Conservation (phyloP, 306 rosid genomes). For the Phaseolus lunatus region DNA sequence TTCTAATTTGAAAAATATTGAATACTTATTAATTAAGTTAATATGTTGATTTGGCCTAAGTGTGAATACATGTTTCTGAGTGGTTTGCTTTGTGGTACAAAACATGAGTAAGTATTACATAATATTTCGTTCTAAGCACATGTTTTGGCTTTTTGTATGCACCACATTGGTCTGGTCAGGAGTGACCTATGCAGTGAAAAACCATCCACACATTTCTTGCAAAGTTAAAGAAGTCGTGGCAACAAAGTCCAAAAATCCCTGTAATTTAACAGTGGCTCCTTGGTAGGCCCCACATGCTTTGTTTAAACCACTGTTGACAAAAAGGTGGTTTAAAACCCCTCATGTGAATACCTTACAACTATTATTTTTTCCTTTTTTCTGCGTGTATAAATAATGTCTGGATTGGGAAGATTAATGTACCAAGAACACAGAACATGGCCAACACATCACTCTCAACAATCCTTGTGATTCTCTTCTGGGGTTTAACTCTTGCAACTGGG, state of each 20-base stretch:
- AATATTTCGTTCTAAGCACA: conserved; percentile 41
- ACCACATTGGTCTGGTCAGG: conserved; percentile 40
- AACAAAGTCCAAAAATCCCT: conserved; percentile 40
- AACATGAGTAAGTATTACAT: conserved; percentile 7
- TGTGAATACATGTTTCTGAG: neutral
- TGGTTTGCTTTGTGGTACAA: conserved; percentile 12
- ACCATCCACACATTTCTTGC: conserved; percentile 41
- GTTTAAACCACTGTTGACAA: conserved; percentile 50
- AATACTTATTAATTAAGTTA: conserved; percentile 12
- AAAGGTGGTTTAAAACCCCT: conserved; percentile 48
- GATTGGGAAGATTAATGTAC: conserved; percentile 46
- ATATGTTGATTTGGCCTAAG: neutral
- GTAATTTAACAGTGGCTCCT: conserved; percentile 30
- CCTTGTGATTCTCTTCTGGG: conserved; percentile 49
- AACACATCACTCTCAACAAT: conserved; percentile 39
- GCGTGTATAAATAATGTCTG: conserved; percentile 45
- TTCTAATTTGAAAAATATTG: neutral
- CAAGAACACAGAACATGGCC: conserved; percentile 50
- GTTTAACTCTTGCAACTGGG: conserved; percentile 40
- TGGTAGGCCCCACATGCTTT: conserved; percentile 49
- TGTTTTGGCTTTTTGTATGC: conserved; percentile 43
- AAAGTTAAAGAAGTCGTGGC: conserved; percentile 36
- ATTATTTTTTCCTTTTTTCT: conserved; percentile 35
- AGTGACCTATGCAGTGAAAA: conserved; percentile 32
- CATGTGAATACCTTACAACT: conserved; percentile 48